Evolutionary conservation across 2,329 filamentous ascomycete species (phyloP).

Genomic region (Colletotrichum tropicale): DNA sequence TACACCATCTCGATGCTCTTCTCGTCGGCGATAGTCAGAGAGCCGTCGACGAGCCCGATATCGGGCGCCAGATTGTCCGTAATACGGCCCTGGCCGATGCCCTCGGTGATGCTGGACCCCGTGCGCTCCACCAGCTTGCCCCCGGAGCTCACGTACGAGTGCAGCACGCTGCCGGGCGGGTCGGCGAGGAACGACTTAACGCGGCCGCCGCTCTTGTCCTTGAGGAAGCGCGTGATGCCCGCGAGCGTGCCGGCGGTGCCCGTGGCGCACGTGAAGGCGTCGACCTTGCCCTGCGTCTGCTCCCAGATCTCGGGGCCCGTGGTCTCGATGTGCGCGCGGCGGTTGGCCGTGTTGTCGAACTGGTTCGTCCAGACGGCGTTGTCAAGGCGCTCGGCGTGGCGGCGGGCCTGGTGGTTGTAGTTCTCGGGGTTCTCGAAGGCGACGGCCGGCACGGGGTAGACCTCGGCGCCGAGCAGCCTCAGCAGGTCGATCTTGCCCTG

Average conservation of each 20-base stretch:
- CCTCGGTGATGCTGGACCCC: slow-evolving; percentile 93
- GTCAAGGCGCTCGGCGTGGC: slow-evolving; percentile 84
- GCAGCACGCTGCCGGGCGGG: slow-evolving; percentile 90
- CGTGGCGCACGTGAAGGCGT: slow-evolving; percentile 95
- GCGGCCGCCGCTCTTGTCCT: slow-evolving; percentile 76
- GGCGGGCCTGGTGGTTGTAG: slow-evolving; percentile 94
- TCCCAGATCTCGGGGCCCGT: slow-evolving; percentile 97
- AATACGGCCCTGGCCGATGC: slow-evolving; percentile 93
- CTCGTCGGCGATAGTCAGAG: slow-evolving; percentile 84
- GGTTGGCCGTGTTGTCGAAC: slow-evolving; percentile 96
- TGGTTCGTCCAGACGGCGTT: slow-evolving; percentile 99
- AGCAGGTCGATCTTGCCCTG: slow-evolving; percentile 97
- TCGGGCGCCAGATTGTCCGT: slow-evolving; percentile 95
- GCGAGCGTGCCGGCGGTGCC: slow-evolving; percentile 93
- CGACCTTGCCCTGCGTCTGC: slow-evolving; percentile 83
- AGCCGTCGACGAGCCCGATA: slow-evolving; percentile 82
- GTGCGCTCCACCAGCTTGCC: slow-evolving; percentile 81
- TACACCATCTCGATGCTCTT: slow-evolving; percentile 99
- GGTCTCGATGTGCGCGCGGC: slow-evolving; percentile 93
- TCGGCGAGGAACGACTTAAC: slow-evolving; percentile 93
- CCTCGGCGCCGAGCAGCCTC: slow-evolving; percentile 88
- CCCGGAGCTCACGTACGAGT: slow-evolving; percentile 87
- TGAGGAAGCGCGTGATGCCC: slow-evolving; percentile 86
- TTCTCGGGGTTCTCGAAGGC: slow-evolving; percentile 94
- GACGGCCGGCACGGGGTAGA: slow-evolving; percentile 94